These are phyloP conservation scores for Calycina herbarum DNA, from an alignment of 2,329 filamentous ascomycete genomes.

Conservation along the genomic window DNA sequence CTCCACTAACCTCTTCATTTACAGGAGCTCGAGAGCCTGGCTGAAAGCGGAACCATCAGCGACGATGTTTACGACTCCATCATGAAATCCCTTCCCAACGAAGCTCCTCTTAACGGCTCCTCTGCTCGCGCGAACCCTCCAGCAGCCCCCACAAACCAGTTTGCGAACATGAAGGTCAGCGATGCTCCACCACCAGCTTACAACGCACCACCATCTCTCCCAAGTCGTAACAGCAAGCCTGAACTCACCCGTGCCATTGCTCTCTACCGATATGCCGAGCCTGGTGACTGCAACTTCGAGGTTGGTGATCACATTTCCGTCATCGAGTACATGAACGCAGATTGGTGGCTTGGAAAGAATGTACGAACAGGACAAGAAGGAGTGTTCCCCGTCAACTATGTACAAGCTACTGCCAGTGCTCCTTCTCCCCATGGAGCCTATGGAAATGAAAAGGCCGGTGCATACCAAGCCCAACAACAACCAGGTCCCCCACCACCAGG, in stretches of 20 bases:
- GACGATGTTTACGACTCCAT: slow-evolving; percentile 75
- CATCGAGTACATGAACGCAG: slow-evolving; percentile 89
- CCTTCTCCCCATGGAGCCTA: slow-evolving; percentile 39
- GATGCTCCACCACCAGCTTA: slow-evolving; percentile 28
- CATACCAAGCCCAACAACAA: slow-evolving; percentile 26
- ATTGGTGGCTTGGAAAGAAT: slow-evolving; percentile 95
- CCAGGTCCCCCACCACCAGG: slow-evolving; percentile 41
- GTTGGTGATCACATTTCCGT: slow-evolving; percentile 80
- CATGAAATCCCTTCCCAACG: slow-evolving; percentile 70
- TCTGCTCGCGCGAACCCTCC: slow-evolving; percentile 30
- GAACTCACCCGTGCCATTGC: slow-evolving; percentile 74
- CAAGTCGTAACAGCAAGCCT: slow-evolving; percentile 42
- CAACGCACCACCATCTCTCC: slow-evolving; percentile 40
- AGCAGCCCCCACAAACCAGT: slow-evolving; percentile 37
- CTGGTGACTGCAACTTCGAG: slow-evolving; percentile 79
- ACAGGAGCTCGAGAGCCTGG: slow-evolving; percentile 87
- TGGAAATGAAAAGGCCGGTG: slow-evolving; percentile 33
- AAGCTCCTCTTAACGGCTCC: slow-evolving; percentile 53
- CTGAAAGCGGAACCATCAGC: slow-evolving; percentile 77
- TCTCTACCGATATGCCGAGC: slow-evolving; percentile 78
- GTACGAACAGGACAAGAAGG: slow-evolving; percentile 79
- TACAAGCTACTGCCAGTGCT: slow-evolving; percentile 51
- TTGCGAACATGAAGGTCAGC: slow-evolving; percentile 27
- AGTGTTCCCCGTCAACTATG: slow-evolving; percentile 94
- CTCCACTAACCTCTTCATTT: slow-evolving; percentile 13